These are phyloP conservation scores for Gastrolobium bilobum DNA, from an alignment of 306 rosid genomes.

Conservation along the genomic window DNA sequence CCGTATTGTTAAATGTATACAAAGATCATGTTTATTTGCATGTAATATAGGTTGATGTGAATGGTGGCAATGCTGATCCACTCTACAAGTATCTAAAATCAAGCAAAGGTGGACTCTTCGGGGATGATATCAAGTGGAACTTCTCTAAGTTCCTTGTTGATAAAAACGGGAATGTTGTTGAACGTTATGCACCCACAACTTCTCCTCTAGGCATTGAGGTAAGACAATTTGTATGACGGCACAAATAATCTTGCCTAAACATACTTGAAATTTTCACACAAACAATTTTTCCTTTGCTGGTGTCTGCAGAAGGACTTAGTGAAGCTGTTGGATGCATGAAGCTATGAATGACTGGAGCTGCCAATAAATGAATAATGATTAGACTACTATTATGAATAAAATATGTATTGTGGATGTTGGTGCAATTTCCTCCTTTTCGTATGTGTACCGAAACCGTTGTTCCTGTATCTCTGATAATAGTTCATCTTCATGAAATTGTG, in stretches of 20 bases:
- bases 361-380: constrained; percentile 34
- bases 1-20: not conserved
- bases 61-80: constrained; percentile 76
- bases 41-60: constrained; percentile 72
- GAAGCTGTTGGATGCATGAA: constrained; percentile 61
- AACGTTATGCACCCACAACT: constrained; percentile 96
- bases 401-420: constrained; percentile 39
- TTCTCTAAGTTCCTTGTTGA: constrained; percentile 91
- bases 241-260: not conserved
- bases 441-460: constrained; percentile 19
- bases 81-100: constrained; percentile 86
- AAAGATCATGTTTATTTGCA: not conserved
- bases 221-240: constrained; percentile 23
- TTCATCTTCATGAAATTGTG: constrained; percentile 31
- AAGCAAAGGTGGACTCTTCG: constrained; percentile 93
- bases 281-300: constrained; percentile 32
- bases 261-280: constrained; percentile 2
- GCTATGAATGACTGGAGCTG: constrained; percentile 30
- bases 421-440: constrained; percentile 29
- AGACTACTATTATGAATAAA: constrained; percentile 49
- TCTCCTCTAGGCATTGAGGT: constrained; percentile 98
- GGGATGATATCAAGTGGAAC: constrained; percentile 92
- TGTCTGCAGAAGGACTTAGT: constrained; percentile 67
- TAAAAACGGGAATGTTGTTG: constrained; percentile 88
- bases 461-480: not conserved